Base-by-base conservation (phyloP, 768 basidiomycete species). In the Stropharia rugosoannulata region DNA sequence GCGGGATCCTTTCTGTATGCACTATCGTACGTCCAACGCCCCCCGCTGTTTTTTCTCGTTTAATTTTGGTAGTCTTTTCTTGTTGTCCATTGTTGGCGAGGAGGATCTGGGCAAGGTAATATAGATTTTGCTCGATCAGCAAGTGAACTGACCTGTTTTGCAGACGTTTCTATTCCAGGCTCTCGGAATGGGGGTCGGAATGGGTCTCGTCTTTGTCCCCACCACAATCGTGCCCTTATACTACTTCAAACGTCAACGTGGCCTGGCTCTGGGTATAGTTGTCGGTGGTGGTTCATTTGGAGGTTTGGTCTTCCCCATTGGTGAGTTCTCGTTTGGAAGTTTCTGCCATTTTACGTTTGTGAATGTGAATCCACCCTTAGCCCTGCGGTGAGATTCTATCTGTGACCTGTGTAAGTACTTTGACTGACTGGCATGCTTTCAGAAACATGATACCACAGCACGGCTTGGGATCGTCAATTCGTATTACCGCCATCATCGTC, bases 141-240 rank as follows among this genome's bases (percentile, higher is more conserved):
- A 11, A 27, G 5, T 7, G 29, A 32, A 12, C 22, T 46, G 45
- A 46, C 27, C 3, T 46, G 19, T 4, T 12, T 4, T 12, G 2
- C 13, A 60, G 47, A 53, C 62, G 2, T 80, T 85, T 63, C 69
- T 82, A 4, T 71, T 77, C 4, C 83, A 86, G 66, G 81, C 76
- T 11, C 62, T 86, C n/a, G 80, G 79, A 9, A 78, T 81, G 67
- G 84, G 84, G 0, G 59, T 70, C 8, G 79, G 79, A n/a, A 69
- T 75, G 8, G 81, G 82, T 1, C 63, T 82, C 10, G 64, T 81
- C 12, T 83, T 81, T 65, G 64, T 81, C 7, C 84, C 83, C 0
- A 75, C 80, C 5, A 66, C 77, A 5, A 69, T 73, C 8, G 68
- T 80, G n/a, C 66, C 75, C 25, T 63, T 75, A 7, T 76, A 79